Evolutionary conservation across 2,329 filamentous ascomycete genomes (phyloP).

Genomic region (Fusarium papillatum): DNA sequence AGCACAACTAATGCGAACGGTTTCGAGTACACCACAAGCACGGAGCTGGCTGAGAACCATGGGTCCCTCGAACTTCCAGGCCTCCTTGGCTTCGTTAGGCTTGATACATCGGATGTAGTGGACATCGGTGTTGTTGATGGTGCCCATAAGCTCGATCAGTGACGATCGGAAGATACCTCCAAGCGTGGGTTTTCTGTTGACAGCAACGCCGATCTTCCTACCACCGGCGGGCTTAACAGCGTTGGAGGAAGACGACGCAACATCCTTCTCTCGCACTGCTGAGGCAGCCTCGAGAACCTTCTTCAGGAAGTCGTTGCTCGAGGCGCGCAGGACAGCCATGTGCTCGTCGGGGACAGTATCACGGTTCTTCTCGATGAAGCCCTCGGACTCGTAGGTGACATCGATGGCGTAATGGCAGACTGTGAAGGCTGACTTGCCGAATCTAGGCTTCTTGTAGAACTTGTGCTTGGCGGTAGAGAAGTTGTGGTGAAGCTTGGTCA

Average conservation of each 20-base stretch:
- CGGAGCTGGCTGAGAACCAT: slow-evolving; percentile 98
- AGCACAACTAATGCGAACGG: slow-evolving; percentile 96
- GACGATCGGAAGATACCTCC: slow-evolving; percentile 99
- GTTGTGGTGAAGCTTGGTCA: slow-evolving; percentile 95
- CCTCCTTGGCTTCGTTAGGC: slow-evolving; percentile 95
- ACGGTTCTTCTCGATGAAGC: slow-evolving; percentile 99
- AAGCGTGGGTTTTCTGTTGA: slow-evolving; percentile 95
- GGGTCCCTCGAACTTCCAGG: slow-evolving; percentile 98
- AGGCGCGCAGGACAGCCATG: slow-evolving; percentile 90
- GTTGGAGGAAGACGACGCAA: slow-evolving; percentile 72
- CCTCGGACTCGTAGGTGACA: slow-evolving; percentile 98
- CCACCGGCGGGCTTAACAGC: slow-evolving; percentile 86
- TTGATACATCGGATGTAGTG: slow-evolving; percentile 99
- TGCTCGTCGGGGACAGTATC: slow-evolving; percentile 99
- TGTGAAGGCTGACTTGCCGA: slow-evolving; percentile 97
- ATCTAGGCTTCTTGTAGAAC: slow-evolving; percentile 98
- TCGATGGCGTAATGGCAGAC: slow-evolving; percentile 99
- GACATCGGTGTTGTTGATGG: slow-evolving; percentile 97
- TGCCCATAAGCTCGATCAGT: slow-evolving; percentile 96
- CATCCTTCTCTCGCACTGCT: slow-evolving; percentile 90
- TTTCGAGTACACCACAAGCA: slow-evolving; percentile 98
- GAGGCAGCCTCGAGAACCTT: slow-evolving; percentile 89
- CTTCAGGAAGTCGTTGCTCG: slow-evolving; percentile 86
- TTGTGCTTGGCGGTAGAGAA: slow-evolving; percentile 92
- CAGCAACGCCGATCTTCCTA: slow-evolving; percentile 90